Base-by-base conservation (phyloP, 352 stramenopile genomes). In the Pythium dissotocum region DNA sequence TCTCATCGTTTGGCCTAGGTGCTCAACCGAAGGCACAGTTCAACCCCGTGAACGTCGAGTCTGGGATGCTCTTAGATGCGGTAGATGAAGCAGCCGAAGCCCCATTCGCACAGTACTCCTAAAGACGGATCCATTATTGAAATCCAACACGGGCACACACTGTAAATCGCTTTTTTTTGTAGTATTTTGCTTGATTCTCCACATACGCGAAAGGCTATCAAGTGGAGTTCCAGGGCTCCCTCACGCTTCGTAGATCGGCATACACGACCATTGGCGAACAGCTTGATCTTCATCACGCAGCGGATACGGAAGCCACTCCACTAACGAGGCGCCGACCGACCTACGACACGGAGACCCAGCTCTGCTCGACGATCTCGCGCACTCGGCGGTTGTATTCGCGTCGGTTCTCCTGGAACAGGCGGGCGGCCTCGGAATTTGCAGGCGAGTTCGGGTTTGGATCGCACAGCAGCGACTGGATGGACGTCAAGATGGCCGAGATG, bases 381-480 rank as follows among this genome's bases (percentile, higher is more conserved):
- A 99, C 98, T 55, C 98, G 94, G 33, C 97, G 91, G 84, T 99
- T 99, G 85, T 99, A 99, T 81, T 99, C 98, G 69, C 97, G 90
- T 71, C 98, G 85, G 89, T 99, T 99, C 71, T 99, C 97, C 79
- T 99, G 96, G 78, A 98, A 99, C 30, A 99, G 82, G 18, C 96
- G 83, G 64, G 95, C 96, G 2, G 98, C 98, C 79, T 99, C 98
- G 32, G 94, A 98, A 84, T 99, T 99, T 18, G 98, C 98, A 9
- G 98, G 98, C 67, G 95, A 99, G 32, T 98, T 97, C 53, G 98
- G 97, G 79, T 99, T 99, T 6, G 98, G 98, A 82, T 99, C 98
- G 72, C 96, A 99, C 61, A 99, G 82, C 52, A 99, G 79, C 73
- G 95, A 99, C 87, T 99, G 98, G 75, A 99, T 99, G 69, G 93